Evolutionary conservation across 2,329 filamentous ascomycete genomes (phyloP), one percentile per base, ranked within the genome.

Genomic region (Fusarium cicatricum): DNA sequence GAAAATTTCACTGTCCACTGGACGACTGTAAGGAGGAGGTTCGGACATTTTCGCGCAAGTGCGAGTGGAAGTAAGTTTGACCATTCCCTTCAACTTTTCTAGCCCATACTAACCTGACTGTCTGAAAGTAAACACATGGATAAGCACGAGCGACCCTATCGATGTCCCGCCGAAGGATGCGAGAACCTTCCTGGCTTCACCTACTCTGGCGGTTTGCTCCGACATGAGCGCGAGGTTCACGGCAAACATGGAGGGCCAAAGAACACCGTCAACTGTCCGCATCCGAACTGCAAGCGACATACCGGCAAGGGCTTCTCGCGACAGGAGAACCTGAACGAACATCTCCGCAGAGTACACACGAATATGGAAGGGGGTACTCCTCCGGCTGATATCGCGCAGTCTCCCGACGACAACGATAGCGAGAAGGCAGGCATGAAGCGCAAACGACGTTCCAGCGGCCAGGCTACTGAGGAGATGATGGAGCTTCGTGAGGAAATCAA

Each of bases 121-220:
- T 10, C 48, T 23, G 15, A 7, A 63, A 96, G 92, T 72, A 97
- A 98, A 78, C 94, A 98, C 73, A 97, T 97, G 93, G 94, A 98
- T 77, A 97, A 97, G 74, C 94, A 98, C 73, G 92, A 97, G 66
- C 85, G 94, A 11, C 94, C 94, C 2, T 98, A 97, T 72, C 90
- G 92, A 69, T 98, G 94, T 74, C 82, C 80, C 17, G 87, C 89
- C 37, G 82, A 85, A n/a, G 90, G 90, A 32, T 97, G 94, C 75
- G 91, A 94, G 69, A 97, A 97, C 69, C 84, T 97, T 0, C 90
- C 91, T 46, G 94, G 94, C 2, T 98, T 98, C 74, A 98, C 94
- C 1, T 98, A 98, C 72, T 94, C 91, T 0, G 94, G 94, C 14
- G 94, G 94, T 4, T 85, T 98, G 0, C 78, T 96, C 15, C 85